These are phyloP conservation scores for Kurtzmaniella fragi DNA, from an alignment of 805 yeast genomes.

Conservation along the genomic window DNA sequence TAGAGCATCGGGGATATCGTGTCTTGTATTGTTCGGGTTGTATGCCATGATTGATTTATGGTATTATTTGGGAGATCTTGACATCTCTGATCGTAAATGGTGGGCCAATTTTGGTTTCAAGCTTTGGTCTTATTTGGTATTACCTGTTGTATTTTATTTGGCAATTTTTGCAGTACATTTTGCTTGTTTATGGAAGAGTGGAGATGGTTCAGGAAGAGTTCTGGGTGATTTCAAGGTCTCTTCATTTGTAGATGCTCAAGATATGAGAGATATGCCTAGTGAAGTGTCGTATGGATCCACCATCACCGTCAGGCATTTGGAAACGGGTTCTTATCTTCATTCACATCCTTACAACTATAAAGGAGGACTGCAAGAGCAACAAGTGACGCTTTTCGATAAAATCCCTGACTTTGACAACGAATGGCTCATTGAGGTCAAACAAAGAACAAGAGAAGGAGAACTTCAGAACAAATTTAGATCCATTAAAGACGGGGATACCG, in stretches of 20 bases:
- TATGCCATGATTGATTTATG: constrained; percentile 52
- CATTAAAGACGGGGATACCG: constrained; percentile 49
- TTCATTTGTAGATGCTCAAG: constrained; percentile 35
- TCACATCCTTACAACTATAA: constrained; percentile 65
- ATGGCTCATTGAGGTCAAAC: constrained; percentile 59
- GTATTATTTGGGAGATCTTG: constrained; percentile 65
- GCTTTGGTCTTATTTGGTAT: constrained; percentile 35
- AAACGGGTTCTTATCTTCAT: constrained; percentile 73
- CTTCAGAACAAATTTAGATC: constrained; percentile 26
- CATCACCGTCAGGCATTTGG: constrained; percentile 64
- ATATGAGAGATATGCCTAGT: constrained; percentile 43
- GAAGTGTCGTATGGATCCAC: constrained; percentile 69
- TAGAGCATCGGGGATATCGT: constrained; percentile 68
- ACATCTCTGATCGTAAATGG: constrained; percentile 33
- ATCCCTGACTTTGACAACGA: constrained; percentile 58
- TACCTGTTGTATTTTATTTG: constrained; percentile 59
- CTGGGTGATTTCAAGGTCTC: constrained; percentile 64
- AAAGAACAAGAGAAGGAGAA: constrained; percentile 34
- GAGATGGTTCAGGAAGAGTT: constrained; percentile 59
- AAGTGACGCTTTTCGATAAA: constrained; percentile 66
- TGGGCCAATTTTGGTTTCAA: constrained; percentile 38
- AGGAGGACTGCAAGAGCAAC: constrained; percentile 68
- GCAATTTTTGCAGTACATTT: constrained; percentile 57
- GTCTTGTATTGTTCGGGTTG: constrained; percentile 58
- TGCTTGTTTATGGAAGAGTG: constrained; percentile 37